These are phyloP conservation scores for Gynostemma pentaphyllum DNA, from an alignment of 306 rosid species.

Conservation along the genomic window DNA sequence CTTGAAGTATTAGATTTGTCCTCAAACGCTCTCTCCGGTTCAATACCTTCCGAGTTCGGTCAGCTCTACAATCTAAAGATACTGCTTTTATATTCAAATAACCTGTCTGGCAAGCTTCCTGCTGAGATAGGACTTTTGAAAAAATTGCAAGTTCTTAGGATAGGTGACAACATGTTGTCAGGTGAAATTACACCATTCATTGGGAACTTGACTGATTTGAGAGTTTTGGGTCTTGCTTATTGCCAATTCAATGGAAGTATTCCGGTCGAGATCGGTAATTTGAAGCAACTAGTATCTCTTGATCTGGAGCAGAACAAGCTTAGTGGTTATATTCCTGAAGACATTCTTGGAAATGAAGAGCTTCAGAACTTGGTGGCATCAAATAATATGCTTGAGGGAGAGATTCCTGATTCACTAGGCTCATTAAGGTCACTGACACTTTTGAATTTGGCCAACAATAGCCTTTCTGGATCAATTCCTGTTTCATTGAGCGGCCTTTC, in stretches of 20 bases:
- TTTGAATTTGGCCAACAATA: constrained; percentile 77
- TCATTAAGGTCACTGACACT: constrained; percentile 41
- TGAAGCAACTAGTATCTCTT: constrained; percentile 62
- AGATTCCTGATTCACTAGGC: constrained; percentile 50
- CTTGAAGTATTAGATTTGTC: constrained; percentile 80
- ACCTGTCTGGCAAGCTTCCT: constrained; percentile 69
- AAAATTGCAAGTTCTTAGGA: constrained; percentile 65
- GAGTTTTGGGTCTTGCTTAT: constrained; percentile 50
- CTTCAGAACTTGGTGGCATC: constrained; percentile 71
- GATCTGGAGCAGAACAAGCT: constrained; percentile 60
- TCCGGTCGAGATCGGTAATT: constrained; percentile 52
- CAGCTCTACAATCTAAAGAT: constrained; percentile 45
- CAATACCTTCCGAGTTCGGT: constrained; percentile 56
- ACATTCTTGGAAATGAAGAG: constrained; percentile 43
- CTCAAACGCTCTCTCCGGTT: constrained; percentile 53
- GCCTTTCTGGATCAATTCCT: constrained; percentile 75
- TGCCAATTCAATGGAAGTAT: constrained; percentile 77
- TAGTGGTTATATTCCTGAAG: constrained; percentile 60
- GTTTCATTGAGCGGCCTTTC: constrained; percentile 35
- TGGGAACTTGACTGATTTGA: constrained; percentile 52
- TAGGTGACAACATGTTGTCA: constrained; percentile 63
- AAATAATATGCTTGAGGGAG: constrained; percentile 63
- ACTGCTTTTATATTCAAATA: constrained; percentile 54
- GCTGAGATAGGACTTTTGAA: constrained; percentile 62
- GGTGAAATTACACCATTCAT: constrained; percentile 59